phyloP scores from a whole-genome alignment of 805 yeast genomes.

The Sporopachydermia lactativora region DNA sequence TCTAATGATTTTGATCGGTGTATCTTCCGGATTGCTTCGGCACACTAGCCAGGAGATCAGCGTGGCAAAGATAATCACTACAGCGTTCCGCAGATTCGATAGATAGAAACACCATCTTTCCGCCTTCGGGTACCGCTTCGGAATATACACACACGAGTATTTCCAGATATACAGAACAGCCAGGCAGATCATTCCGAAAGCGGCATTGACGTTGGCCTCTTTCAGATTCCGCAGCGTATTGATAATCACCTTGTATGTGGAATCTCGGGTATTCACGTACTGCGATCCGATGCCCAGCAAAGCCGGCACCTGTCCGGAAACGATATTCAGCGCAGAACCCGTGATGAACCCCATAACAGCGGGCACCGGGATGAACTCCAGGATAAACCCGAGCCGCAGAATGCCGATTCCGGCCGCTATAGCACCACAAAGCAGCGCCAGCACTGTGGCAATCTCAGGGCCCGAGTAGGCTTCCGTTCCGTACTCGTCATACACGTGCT shows the following conservation, averaged over 20 bases:
- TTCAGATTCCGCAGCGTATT: slow-evolving; percentile 59
- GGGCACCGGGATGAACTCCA: slow-evolving; percentile 81
- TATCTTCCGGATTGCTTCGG: slow-evolving; percentile 27
- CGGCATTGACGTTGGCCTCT: slow-evolving; percentile 64
- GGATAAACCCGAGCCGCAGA: slow-evolving; percentile 71
- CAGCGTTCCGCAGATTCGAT: slow-evolving; percentile 67
- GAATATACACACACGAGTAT: slow-evolving; percentile 42
- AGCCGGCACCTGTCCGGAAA: slow-evolving; percentile 75
- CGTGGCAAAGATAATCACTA: slow-evolving; percentile 71
- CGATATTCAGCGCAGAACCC: slow-evolving; percentile 80
- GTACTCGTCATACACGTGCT: slow-evolving; percentile 40
- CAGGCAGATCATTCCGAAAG: slow-evolving; percentile 71
- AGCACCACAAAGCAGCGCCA: slow-evolving; percentile 75
- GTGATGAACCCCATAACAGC: slow-evolving; percentile 93
- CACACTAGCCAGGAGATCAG: slow-evolving; percentile 70
- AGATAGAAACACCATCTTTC: slow-evolving; percentile 50
- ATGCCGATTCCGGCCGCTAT: slow-evolving; percentile 75
- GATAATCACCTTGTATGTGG: slow-evolving; percentile 59
- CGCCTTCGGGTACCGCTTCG: slow-evolving; percentile 47
- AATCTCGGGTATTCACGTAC: slow-evolving; percentile 53
- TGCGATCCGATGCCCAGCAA: slow-evolving; percentile 58
- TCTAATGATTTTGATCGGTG: slow-evolving; percentile 52
- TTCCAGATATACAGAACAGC: slow-evolving; percentile 63
- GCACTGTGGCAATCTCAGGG: slow-evolving; percentile 66
- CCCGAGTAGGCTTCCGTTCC: slow-evolving; percentile 31